phyloP scores from a whole-genome alignment of 345 rosid genomes.

The Mangifera indica region DNA sequence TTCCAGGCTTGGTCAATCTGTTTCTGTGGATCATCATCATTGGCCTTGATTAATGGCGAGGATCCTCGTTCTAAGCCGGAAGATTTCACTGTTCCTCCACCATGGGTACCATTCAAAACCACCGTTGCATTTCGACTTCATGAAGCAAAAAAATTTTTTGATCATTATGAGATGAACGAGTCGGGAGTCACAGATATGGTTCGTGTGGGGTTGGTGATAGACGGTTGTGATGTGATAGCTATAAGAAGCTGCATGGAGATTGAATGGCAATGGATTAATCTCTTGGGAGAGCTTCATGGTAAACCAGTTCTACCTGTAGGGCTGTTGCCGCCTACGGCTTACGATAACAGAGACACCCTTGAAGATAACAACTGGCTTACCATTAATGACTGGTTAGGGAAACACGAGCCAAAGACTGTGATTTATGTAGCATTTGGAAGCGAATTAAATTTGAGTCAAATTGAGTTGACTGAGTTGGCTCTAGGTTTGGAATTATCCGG shows the following conservation, averaged over 20 bases:
- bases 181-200: neutral
- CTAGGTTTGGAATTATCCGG: no score
- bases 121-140: conserved; percentile 19
- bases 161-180: neutral
- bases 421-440: no score
- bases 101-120: conserved; percentile 27
- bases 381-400: no score
- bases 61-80: conserved; percentile 7
- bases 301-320: conserved; percentile 29
- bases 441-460: no score
- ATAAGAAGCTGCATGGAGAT: conserved; percentile 21
- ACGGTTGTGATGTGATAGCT: conserved; percentile 22
- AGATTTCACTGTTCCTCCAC: conserved; percentile 22
- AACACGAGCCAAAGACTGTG: no score
- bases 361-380: no score
- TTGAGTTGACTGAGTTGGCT: no score
- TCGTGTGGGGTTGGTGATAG: neutral
- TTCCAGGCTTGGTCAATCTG: conserved; percentile 34
- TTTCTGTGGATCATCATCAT: conserved; percentile 34
- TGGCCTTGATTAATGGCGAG: conserved; percentile 7
- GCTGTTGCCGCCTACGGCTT: neutral
- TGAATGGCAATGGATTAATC: conserved; percentile 26
- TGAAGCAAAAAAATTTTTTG: conserved; percentile 10
- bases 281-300: conserved; percentile 19
- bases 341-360: no score